Conservation (phyloP, 345 rosid species). For the Arabis hirsuta region DNA sequence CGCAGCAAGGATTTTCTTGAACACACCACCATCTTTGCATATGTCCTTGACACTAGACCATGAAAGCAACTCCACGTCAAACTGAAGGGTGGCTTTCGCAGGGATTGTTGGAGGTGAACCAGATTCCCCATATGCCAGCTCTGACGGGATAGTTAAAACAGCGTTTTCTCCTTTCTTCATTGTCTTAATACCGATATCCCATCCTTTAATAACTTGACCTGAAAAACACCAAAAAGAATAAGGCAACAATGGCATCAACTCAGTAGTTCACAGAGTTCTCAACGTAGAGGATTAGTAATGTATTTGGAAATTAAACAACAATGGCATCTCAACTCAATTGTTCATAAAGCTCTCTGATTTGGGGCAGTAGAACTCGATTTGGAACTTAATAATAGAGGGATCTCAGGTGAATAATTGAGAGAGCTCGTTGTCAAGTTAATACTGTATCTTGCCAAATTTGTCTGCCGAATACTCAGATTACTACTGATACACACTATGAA, state of each 20-base stretch:
- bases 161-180: slow-evolving; percentile 98
- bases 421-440: background rate
- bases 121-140: slow-evolving; percentile 79
- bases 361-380: too few relatives aligned
- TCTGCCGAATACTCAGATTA: background rate
- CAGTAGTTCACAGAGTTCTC: background rate
- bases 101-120: slow-evolving; percentile 96
- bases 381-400: too few relatives aligned
- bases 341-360: background rate
- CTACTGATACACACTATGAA: background rate
- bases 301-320: too few relatives aligned
- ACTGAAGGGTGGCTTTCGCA: slow-evolving; percentile 82
- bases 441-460: background rate
- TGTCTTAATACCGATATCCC: slow-evolving; percentile 96
- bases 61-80: slow-evolving; percentile 75
- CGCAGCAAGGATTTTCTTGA: slow-evolving; percentile 66
- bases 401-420: background rate
- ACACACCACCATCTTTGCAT: slow-evolving; percentile 84
- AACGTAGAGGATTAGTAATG: too few relatives aligned
- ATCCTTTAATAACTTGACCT: slow-evolving; percentile 97
- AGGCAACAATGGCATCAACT: background rate
- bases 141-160: slow-evolving; percentile 79
- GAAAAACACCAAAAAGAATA: slow-evolving; percentile 20
- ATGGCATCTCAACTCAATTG: background rate
- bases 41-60: slow-evolving; percentile 88